Percentiles rank a stretch among this genome's conserved stretches.
These are phyloP conservation scores for Pseudoturritis turrita DNA, from an alignment of 345 rosid species.

Conservation along the genomic window DNA sequence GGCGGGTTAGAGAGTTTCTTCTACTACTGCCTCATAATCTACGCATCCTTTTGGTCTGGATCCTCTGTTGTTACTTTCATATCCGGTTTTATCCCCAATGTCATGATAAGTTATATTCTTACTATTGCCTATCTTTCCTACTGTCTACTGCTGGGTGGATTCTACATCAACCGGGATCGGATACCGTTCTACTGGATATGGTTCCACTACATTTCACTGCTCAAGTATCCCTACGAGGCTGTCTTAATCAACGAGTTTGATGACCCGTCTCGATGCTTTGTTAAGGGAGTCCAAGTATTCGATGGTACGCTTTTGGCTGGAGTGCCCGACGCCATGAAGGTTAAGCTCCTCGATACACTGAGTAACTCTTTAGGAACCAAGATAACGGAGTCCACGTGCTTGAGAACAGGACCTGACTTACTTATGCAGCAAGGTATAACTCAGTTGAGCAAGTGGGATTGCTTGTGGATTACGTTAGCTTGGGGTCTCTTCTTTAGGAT, in stretches of 20 bases:
- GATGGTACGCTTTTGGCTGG: constrained; percentile 27
- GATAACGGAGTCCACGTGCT: constrained; percentile 36
- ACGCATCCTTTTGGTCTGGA: constrained; percentile 67
- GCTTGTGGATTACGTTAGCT: constrained; percentile 39
- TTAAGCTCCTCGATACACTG: constrained; percentile 28
- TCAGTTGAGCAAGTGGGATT: constrained; percentile 34
- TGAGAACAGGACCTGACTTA: constrained; percentile 32
- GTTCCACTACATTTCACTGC: constrained; percentile 35
- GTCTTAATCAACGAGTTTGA: constrained; percentile 33
- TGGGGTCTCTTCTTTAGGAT: constrained; percentile 38
- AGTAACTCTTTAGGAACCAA: constrained; percentile 28
- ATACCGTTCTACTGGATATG: constrained; percentile 38
- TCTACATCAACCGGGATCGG: constrained; percentile 35
- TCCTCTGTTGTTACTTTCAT: constrained; percentile 51
- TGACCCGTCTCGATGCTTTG: constrained; percentile 29
- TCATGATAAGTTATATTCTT: constrained; percentile 38
- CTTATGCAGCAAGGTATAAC: constrained; percentile 34
- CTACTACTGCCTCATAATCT: constrained; percentile 44
- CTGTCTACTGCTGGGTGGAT: constrained; percentile 33
- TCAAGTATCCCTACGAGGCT: constrained; percentile 36
- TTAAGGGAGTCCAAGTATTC: constrained; percentile 32
- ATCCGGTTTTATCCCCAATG: constrained; percentile 42
- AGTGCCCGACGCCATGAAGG: constrained; percentile 17
- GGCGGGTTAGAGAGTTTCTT: constrained; percentile 42
- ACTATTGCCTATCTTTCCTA: constrained; percentile 45